A percentile compares a stretch with the other conserved stretches of the same genome.
Conservation (phyloP, 2,329 filamentous ascomycete species). For the Dactylellina drechsleri region DNA sequence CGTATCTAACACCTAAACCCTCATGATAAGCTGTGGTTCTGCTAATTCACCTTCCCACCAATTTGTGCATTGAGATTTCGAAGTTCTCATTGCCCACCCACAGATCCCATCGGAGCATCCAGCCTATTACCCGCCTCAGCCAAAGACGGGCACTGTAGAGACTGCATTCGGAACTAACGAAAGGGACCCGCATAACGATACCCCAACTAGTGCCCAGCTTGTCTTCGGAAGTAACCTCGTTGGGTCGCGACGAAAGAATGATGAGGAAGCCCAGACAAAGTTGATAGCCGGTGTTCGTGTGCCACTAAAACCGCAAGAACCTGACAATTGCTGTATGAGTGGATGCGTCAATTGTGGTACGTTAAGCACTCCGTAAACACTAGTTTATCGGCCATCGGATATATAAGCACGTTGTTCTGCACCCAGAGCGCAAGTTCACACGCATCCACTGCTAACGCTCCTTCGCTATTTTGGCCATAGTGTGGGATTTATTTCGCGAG, state of each 20-base stretch:
- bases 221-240: slow-evolving; percentile 84
- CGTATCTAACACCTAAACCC: slow-evolving; percentile 30
- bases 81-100: slow-evolving; percentile 55
- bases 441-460: too few species aligned
- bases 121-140: slow-evolving; percentile 46
- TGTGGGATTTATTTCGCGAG: slow-evolving; percentile 72
- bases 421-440: too few species aligned
- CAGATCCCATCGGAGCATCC: slow-evolving; percentile 55
- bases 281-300: slow-evolving; percentile 81
- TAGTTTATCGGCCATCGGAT: too few species aligned
- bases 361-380: slow-evolving; percentile 66
- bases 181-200: background rate
- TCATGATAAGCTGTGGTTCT: background rate
- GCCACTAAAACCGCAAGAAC: slow-evolving; percentile 85
- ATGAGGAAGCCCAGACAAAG: slow-evolving; percentile 70
- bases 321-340: slow-evolving; percentile 99
- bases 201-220: slow-evolving; percentile 67
- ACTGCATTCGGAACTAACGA: slow-evolving; percentile 1
- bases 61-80: background rate
- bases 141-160: background rate
- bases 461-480: background rate
- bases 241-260: slow-evolving; percentile 74
- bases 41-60: slow-evolving; percentile 7
- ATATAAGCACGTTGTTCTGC: too few species aligned
- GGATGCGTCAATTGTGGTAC: slow-evolving; percentile 98